A percentile compares a stretch with the other conserved stretches of the same genome.
phyloP scores from a whole-genome alignment of 2,329 filamentous ascomycete species.

The Alternaria ethzedia region DNA sequence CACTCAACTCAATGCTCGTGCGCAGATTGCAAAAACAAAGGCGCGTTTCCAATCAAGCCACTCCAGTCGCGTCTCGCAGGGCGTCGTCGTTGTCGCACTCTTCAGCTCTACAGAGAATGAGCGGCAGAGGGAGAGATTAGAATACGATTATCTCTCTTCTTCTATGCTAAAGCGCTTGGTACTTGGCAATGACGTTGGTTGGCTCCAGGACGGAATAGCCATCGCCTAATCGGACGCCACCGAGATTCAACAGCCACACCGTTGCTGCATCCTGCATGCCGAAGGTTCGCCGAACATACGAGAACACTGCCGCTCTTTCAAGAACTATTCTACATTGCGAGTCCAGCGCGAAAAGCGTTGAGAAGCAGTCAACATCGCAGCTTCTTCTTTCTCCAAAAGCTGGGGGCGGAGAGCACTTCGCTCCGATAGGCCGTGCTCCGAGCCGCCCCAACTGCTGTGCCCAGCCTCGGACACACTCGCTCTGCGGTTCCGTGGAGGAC shows the following conservation, averaged over 20 bases:
- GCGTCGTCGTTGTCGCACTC: background rate
- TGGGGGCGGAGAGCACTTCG: background rate
- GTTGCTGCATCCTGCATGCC: background rate
- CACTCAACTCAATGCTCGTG: background rate
- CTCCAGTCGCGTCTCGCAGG: background rate
- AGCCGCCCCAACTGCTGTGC: background rate
- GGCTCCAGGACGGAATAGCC: background rate
- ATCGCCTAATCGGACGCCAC: constrained; percentile 8
- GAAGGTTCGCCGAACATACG: background rate
- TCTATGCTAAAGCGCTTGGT: constrained; percentile 13
- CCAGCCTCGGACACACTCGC: background rate
- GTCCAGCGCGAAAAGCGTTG: background rate
- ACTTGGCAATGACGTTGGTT: constrained; percentile 15
- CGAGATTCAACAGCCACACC: background rate
- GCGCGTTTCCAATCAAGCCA: background rate
- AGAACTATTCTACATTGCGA: background rate
- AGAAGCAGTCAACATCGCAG: background rate
- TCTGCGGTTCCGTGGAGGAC: background rate
- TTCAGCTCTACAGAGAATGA: background rate
- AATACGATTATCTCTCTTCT: constrained; percentile 5
- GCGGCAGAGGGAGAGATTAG: constrained; percentile 3
- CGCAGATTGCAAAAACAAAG: background rate
- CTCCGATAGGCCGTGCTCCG: constrained; percentile 5
- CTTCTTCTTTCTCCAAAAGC: background rate
- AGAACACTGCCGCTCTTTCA: background rate